Percentiles rank a stretch among this genome's conserved stretches.
Evolutionary conservation across 2,329 filamentous ascomycete species (phyloP).

Genomic region (Fusarium graminum): DNA sequence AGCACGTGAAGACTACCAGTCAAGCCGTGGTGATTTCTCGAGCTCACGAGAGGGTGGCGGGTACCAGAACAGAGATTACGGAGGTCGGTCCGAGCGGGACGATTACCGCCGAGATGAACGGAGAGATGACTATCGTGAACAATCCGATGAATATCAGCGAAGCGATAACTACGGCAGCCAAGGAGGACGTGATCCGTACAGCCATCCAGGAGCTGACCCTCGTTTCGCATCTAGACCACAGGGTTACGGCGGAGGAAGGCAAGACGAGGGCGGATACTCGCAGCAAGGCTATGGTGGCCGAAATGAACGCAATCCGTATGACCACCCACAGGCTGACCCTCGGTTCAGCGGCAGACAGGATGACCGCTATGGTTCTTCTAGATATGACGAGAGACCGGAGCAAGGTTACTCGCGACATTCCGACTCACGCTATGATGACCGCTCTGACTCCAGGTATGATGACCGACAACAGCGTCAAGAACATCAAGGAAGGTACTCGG

Average conservation of each 20-base stretch:
- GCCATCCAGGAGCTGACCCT: slow-evolving; percentile 33
- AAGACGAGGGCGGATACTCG: slow-evolving; percentile 11
- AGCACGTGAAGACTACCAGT: slow-evolving; percentile 26
- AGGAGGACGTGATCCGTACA: slow-evolving; percentile 20
- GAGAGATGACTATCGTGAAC: slow-evolving; percentile 15
- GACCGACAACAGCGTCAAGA: slow-evolving; percentile 10
- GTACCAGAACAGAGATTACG: slow-evolving; percentile 26
- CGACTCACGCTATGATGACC: background rate
- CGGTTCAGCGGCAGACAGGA: slow-evolving; percentile 19
- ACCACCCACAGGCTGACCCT: slow-evolving; percentile 27
- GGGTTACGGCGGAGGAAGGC: slow-evolving; percentile 7
- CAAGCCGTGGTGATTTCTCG: slow-evolving; percentile 25
- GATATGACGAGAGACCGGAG: slow-evolving; percentile 4
- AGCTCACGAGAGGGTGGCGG: slow-evolving; percentile 6
- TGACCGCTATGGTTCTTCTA: slow-evolving; percentile 21
- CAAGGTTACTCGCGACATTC: slow-evolving; percentile 1
- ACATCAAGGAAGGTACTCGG: slow-evolving; percentile 10
- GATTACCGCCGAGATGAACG: slow-evolving; percentile 11
- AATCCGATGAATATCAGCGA: slow-evolving; percentile 2
- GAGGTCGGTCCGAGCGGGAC: slow-evolving; percentile 14
- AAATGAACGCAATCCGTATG: slow-evolving; percentile 17
- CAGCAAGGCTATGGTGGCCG: slow-evolving; percentile 20
- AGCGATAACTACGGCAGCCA: background rate
- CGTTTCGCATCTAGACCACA: slow-evolving; percentile 23
- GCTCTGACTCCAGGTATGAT: slow-evolving; percentile 20